Percentiles rank a stretch among this genome's conserved stretches.
Evolutionary conservation across 2,329 filamentous ascomycete species (phyloP).

Genomic region (Paraphaeosphaeria sporulosa): DNA sequence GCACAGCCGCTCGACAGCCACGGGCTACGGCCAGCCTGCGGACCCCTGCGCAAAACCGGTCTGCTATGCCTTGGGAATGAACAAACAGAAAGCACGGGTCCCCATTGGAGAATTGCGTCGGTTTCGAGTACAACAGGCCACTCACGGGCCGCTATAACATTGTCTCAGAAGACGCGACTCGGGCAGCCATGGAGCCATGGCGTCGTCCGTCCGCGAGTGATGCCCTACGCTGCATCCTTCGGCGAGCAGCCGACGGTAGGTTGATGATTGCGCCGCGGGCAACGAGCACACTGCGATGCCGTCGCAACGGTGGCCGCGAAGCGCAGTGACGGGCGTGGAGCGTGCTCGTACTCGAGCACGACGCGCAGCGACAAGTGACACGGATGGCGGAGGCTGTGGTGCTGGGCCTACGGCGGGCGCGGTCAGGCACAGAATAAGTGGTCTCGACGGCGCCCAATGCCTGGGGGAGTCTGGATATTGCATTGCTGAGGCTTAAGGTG

Average conservation of each 20-base stretch:
- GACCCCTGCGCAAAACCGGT: constrained; percentile 33
- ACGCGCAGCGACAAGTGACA: not conserved
- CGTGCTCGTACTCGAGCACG: not conserved
- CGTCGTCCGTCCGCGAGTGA: constrained; percentile 1
- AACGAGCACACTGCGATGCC: not conserved
- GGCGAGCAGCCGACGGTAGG: constrained; percentile 2
- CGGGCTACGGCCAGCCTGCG: constrained; percentile 21
- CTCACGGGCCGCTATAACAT: constrained; percentile 12
- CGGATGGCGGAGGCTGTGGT: constrained; percentile 5
- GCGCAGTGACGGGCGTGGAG: not conserved
- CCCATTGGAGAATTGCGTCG: constrained; percentile 20
- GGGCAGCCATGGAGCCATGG: constrained; percentile 16
- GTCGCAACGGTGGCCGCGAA: not conserved
- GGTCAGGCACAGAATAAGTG: constrained; percentile 29
- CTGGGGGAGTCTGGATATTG: constrained; percentile 15
- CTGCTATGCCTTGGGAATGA: constrained; percentile 32
- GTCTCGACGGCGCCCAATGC: constrained; percentile 36
- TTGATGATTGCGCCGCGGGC: not conserved
- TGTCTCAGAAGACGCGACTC: constrained; percentile 20
- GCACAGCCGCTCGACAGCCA: constrained; percentile 44
- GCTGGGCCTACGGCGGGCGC: constrained; percentile 2
- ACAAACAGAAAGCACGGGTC: constrained; percentile 4
- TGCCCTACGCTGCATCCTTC: constrained; percentile 12
- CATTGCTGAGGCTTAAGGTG: constrained; percentile 19
- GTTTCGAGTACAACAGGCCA: constrained; percentile 17